A percentile compares a stretch with the other conserved stretches of the same genome.
Evolutionary conservation across 169 alveolate species (phyloP).

Genomic region (Eimeria maxima): DNA sequence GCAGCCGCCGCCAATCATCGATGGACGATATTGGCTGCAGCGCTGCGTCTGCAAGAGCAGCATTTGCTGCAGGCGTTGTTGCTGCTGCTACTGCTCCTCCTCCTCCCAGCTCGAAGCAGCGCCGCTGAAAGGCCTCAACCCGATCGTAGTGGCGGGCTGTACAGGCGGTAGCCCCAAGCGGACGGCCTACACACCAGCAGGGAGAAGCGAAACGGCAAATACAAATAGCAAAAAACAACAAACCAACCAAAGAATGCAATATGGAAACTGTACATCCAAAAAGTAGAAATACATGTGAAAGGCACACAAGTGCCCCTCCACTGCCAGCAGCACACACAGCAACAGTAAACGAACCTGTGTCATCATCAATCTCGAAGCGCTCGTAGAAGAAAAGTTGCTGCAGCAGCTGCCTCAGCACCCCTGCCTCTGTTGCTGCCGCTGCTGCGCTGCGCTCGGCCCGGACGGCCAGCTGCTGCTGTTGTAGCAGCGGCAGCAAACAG

Average conservation of each 20-base stretch:
- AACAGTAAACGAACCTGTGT: conserved; percentile 75
- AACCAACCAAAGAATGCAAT: not conserved
- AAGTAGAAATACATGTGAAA: too few species aligned
- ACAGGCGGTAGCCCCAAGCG: conserved; percentile 15
- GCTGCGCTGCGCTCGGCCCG: conserved; percentile 44
- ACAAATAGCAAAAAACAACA: too few species aligned
- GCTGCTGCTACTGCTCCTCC: not conserved
- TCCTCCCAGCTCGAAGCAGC: conserved; percentile 60
- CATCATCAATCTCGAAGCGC: conserved; percentile 86
- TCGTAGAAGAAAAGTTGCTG: conserved; percentile 82
- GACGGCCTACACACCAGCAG: conserved; percentile 16
- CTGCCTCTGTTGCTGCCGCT: too few species aligned
- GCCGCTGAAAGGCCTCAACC: conserved; percentile 52
- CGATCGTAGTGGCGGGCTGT: conserved; percentile 47
- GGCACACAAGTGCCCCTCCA: too few species aligned
- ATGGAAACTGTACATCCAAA: not conserved
- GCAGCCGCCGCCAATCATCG: conserved; percentile 36
- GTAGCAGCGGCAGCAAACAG: conserved; percentile 84
- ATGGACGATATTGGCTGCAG: conserved; percentile 50
- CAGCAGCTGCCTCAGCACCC: conserved; percentile 54
- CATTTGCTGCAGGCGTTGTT: too few species aligned
- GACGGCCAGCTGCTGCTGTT: conserved; percentile 83
- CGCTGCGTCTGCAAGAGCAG: conserved; percentile 34
- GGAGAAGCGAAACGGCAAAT: not conserved
- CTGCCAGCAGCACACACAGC: not conserved